Percentiles rank a stretch among this genome's conserved stretches.
Evolutionary conservation across 345 rosid species (phyloP).

Genomic region (Trapa bicornis): DNA sequence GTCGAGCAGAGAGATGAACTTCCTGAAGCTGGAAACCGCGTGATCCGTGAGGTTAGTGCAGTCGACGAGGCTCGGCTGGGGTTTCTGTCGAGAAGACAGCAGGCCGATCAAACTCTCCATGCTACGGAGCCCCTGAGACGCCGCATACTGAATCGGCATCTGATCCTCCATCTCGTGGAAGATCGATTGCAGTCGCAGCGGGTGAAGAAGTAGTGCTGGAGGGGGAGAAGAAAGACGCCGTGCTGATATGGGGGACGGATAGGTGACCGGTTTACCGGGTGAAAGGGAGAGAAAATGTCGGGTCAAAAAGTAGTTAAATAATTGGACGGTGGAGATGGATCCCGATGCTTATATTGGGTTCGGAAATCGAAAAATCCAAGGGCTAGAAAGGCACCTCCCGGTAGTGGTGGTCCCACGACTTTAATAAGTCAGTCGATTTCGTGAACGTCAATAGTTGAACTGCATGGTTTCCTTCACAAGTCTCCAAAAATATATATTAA

Average conservation of each 20-base stretch:
- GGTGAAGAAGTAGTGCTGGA: neutral
- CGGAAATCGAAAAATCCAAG: too few relatives aligned
- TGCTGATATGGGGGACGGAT: slow-evolving; percentile 25
- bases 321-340: slow-evolving; percentile 30
- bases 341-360: slow-evolving; percentile 17
- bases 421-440: too few relatives aligned
- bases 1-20: slow-evolving; percentile 58
- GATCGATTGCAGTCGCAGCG: neutral
- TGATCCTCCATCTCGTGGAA: slow-evolving; percentile 44
- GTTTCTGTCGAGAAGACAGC: slow-evolving; percentile 29
- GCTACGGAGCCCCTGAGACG: slow-evolving; percentile 64
- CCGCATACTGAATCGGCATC: slow-evolving; percentile 71
- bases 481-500: too few relatives aligned
- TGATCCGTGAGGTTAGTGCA: slow-evolving; percentile 51
- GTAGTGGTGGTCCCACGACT: neutral
- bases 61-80: slow-evolving; percentile 33
- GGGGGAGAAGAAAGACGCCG: neutral
- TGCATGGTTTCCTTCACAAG: too few relatives aligned
- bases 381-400: neutral
- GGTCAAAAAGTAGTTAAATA: slow-evolving; percentile 28
- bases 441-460: too few relatives aligned
- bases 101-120: slow-evolving; percentile 69
- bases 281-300: slow-evolving; percentile 2
- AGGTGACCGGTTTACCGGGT: slow-evolving; percentile 43
- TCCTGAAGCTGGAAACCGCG: slow-evolving; percentile 70